Evolutionary conservation across 192 early-diverging fungal genomes (phyloP), one percentile per base, ranked within the genome.

Genomic region (Coemansia sp.): DNA sequence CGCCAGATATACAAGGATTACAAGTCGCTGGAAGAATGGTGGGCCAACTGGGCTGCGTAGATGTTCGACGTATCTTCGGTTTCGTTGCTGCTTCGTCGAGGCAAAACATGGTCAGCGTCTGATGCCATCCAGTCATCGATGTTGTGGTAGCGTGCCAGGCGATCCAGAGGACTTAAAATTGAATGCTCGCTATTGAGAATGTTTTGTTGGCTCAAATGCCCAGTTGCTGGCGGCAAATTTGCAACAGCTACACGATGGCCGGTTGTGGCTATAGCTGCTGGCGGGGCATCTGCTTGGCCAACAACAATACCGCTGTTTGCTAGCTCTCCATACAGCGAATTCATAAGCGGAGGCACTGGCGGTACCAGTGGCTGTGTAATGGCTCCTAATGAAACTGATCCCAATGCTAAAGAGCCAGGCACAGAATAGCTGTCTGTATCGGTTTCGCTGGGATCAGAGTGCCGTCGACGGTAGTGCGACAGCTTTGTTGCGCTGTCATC

Each of bases 101-200:
- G 18, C 18, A 20, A 17, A 5, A 20, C 1, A 10, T n/a, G 15
- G 17, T 46, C 48, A 15, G 47, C 54, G 0, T 16, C 40, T 4
- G 28, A 32, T 5, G 45, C 37, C 55, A 52, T 52, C 62, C 62
- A 65, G 6, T 54, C 14, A 15, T 54, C 58, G n/a, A 68, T 5
- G 34, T 30, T 49, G 47, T 68, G 65, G 53, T 68, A 68, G 37
- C 47, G 58, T 11, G 65, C 65, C 40, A 68, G 53, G 10, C 65
- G 58, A 26, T 60, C 65, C 30, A 68, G 49, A 11, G 65, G 65
- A 17, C 65, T 68, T 8, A 68, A 58, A 14, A 68, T 50, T 2
- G 11, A 42, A 20, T 56, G 28, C 17, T 60, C 51, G 43, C 16
- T n/a, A 9, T 6, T 30, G 2, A 6, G 1, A n/a, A 39, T 39